Evolutionary conservation across 441 rosid genomes (phyloP).

Genomic region (Pelargonium cotyledonis): DNA sequence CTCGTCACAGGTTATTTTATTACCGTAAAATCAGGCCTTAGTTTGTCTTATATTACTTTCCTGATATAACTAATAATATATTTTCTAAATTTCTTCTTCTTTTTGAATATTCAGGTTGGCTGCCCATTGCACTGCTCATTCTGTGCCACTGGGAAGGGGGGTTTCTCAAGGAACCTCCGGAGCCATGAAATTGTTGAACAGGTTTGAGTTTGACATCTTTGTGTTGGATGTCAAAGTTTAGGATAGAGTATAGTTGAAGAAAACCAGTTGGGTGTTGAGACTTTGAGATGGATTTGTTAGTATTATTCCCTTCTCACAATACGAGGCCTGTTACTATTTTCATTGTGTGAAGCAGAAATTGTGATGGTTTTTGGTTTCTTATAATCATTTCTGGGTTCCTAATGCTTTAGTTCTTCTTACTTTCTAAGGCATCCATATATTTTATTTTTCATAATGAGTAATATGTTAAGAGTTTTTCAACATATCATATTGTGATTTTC

Average conservation of each 20-base stretch:
- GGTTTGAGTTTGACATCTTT: constrained; percentile 32
- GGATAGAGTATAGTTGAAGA: neutral
- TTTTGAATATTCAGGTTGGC: constrained; percentile 57
- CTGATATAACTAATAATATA: neutral
- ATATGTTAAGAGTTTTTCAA: no score
- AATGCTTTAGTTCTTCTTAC: neutral
- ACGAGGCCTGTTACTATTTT: neutral
- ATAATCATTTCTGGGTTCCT: neutral
- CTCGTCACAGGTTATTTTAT: constrained; percentile 69
- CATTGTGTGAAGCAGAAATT: no score
- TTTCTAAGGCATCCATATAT: neutral
- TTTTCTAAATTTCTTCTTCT: constrained; percentile 3
- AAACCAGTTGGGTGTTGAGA: neutral
- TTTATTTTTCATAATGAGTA: no score
- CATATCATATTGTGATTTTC: constrained; percentile 15
- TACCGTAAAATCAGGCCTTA: neutral
- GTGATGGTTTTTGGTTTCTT: no score
- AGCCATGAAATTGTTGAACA: constrained; percentile 88
- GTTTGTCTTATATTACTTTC: neutral
- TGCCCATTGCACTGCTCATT: constrained; percentile 89
- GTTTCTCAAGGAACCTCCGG: constrained; percentile 79
- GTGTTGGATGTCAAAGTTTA: neutral
- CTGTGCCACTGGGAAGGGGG: constrained; percentile 98
- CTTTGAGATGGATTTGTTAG: neutral
- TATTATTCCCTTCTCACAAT: neutral